Conservation (phyloP, 306 rosid genomes). For the Gynostemma pentaphyllum region DNA sequence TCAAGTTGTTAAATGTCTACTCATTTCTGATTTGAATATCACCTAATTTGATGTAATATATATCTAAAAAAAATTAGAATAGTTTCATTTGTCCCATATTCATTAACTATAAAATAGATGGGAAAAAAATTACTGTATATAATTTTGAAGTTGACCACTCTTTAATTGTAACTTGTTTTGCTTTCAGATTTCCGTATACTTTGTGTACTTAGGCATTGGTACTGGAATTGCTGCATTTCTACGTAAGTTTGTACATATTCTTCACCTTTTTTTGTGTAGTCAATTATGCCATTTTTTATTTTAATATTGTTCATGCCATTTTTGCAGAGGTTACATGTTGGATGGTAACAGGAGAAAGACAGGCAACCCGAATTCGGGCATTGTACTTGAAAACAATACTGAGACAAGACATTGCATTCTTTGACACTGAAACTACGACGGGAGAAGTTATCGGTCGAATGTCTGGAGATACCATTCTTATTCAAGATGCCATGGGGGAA, state of each 20-base stretch:
- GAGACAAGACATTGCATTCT: slow-evolving; percentile 72
- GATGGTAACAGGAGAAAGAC: slow-evolving; percentile 93
- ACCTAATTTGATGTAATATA: too few species aligned
- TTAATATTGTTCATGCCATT: background rate
- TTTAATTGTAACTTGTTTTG: background rate
- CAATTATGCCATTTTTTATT: background rate
- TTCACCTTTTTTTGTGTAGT: background rate
- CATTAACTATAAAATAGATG: background rate
- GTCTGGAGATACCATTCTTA: slow-evolving; percentile 92
- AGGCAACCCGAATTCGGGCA: slow-evolving; percentile 61
- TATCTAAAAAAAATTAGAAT: too few species aligned
- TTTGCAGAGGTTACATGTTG: slow-evolving; percentile 76
- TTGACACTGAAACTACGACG: slow-evolving; percentile 68
- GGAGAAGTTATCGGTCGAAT: slow-evolving; percentile 84
- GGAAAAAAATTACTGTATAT: background rate
- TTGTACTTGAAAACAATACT: slow-evolving; percentile 69
- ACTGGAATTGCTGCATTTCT: slow-evolving; percentile 50
- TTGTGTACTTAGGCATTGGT: slow-evolving; percentile 57
- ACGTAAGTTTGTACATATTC: slow-evolving; percentile 40
- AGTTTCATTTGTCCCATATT: too few species aligned
- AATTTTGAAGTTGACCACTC: background rate
- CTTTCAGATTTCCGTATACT: slow-evolving; percentile 43
- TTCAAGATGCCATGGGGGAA: slow-evolving; percentile 91
- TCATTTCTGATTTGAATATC: too few species aligned
- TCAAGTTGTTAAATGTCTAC: too few species aligned